Percentiles rank a stretch among this genome's conserved stretches.
These are phyloP conservation scores for Ceratocystis variospora DNA, from an alignment of 2,329 filamentous ascomycete species.

Conservation along the genomic window DNA sequence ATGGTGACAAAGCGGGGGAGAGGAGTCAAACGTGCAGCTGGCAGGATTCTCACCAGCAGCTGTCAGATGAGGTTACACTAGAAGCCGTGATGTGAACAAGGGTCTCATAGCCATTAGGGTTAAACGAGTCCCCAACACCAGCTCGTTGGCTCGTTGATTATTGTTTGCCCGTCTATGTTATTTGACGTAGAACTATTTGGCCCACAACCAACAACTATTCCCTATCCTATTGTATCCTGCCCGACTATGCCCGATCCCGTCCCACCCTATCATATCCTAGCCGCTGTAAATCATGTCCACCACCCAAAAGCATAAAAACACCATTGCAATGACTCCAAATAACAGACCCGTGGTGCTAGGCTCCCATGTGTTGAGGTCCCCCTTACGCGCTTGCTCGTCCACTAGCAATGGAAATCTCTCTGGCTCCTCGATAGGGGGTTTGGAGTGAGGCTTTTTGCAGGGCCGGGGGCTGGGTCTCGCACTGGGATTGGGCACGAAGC, in stretches of 20 bases:
- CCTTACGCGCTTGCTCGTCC: not conserved
- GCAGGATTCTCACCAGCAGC: not conserved
- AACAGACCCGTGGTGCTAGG: slow-evolving; percentile 3
- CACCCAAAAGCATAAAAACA: slow-evolving; percentile 9
- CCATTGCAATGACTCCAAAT: not conserved
- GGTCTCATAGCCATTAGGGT: not conserved
- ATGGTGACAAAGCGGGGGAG: not conserved
- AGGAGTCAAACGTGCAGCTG: not conserved
- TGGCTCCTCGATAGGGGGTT: not conserved
- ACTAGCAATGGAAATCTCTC: not conserved
- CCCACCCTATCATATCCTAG: not conserved
- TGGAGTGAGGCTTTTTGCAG: not conserved
- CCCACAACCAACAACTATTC: too few relatives aligned
- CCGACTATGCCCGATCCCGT: not conserved
- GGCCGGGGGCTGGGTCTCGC: not conserved
- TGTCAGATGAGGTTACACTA: not conserved
- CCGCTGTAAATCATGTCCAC: slow-evolving; percentile 5
- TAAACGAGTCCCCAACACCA: not conserved
- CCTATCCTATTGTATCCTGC: not conserved
- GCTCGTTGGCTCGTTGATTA: not conserved
- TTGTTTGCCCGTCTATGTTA: not conserved
- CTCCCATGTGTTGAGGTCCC: slow-evolving; percentile 4
- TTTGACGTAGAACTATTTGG: too few relatives aligned
- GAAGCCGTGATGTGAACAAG: not conserved
- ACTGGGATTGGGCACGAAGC: not conserved